Evolutionary conservation across 805 yeast species (phyloP), one percentile per base, ranked within the genome.

Genomic region (Ogataea nakhonphanomensis): DNA sequence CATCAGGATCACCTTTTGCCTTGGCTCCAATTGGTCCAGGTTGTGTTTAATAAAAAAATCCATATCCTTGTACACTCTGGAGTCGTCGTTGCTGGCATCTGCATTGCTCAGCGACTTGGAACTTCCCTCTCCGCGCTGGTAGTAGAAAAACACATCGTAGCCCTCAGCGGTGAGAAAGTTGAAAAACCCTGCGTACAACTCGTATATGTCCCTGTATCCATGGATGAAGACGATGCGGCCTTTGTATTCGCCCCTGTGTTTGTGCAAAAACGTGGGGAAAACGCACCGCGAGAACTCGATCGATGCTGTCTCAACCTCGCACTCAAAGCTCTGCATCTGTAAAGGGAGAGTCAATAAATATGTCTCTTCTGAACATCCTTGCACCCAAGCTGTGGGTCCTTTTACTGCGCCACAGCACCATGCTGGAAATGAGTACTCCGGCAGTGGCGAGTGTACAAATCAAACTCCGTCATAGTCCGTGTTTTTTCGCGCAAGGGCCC

Each of bases 71-170:
- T 75, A 78, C 1, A 76, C 73, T 45, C 73, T 73, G 33, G 47
- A 51, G 44, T 83, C 89, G 52, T 76, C 67, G 1, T 86, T 76
- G 20, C 59, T 57, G 8, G 90, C 91, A 33, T 69, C 65, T 6
- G 62, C 54, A 24, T 71, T 68, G 20, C 78, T 78, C 8, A 35
- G 32, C 1, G 74, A 71, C 1, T 79, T 70, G 0, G 90, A 82
- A 37, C 65, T 70, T 2, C 90, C 90, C 7, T 87, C 76, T 1
- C 93, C 95, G 55, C 90, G 67, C 59, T 84, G 91, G 57, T 80
- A 88, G 58, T 76, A 85, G 54, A 75, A 74, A 56, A 79, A 82
- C 0, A 74, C 67, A 51, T 84, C 89, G 55, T 73, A 81, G 0
- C 91, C 90, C 9, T 49, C 43, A 15, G 54, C 53, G 2, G 74